Evolutionary conservation across 495 filamentous ascomycete genomes (phyloP), one percentile per base, ranked within the genome.

Genomic region (Oidiodendron maius): DNA sequence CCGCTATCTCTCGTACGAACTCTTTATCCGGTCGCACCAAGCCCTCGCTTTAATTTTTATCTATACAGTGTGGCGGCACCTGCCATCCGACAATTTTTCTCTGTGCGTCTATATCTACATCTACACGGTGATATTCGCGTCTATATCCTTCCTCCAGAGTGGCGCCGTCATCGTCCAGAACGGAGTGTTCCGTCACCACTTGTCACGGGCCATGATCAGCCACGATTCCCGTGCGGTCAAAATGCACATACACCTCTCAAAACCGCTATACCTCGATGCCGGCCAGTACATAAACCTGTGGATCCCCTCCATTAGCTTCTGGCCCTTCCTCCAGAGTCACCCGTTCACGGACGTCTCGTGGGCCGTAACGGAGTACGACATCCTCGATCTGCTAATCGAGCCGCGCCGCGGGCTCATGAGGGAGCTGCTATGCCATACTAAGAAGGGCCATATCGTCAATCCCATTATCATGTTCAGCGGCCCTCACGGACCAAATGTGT

Each of bases 211-310:
- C 6, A 6, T 9, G 6, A 6, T 39, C 8, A 9, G 11, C 8
- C 36, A 39, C 36, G 36, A 8, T 6, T 8, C 8, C 6, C 11
- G 36, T 17, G 36, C 36, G 18, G 36, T 39, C 8, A 8, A 17
- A 17, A 17, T 39, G 8, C 36, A 17, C 8, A 16, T 66, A 23
- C 25, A 48, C 12, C 48, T 64, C 39, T 51, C 59, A 38, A 40
- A 55, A 17, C 58, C 62, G 11, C 6, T 64, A 15, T 52, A 51
- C 13, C 39, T 71, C 8, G 32, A 65, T 25, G 53, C 61, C 18
- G 61, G 67, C 8, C 49, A 69, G 34, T 70, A 68, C 46, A 64
- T 70, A 37, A 66, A 68, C 37, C 40, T 70, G 24, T 70, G 53
- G 61, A 57, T 71, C 12, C 61, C 63, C 3, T 54, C 52, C 8